Base-by-base conservation (phyloP, 495 filamentous ascomycete genomes). In the Aspergillus taichungensis region DNA sequence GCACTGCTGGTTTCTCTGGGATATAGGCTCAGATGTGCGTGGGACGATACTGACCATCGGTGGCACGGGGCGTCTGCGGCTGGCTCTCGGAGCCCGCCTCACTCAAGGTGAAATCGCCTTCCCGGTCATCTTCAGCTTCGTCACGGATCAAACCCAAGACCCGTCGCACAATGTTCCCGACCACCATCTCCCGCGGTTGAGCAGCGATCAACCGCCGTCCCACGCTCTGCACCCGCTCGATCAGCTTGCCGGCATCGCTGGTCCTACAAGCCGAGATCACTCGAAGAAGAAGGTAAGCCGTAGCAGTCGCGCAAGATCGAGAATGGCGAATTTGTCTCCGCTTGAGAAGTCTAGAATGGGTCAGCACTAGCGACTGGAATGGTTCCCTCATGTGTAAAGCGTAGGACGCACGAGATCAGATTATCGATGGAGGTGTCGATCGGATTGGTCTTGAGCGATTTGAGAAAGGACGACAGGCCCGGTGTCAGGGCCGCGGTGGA, bases 161-260 rank as follows among this genome's bases (percentile, higher is more conserved):
- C 45, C 92, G 83, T 43, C 91, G 76, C 29, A 95, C 86, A 54
- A 97, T 85, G 53, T 97, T 98, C 37, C 91, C 91, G 18, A 95
- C 88, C 3, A 85, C 87, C 55, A 94, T 79, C 66, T 96, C 92
- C 12, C 82, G 72, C 10, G 92, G 91, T 49, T 92, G 88, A 8
- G 92, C 88, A 32, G 80, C 74, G 31, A 80, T 78, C 32, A 98
- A 73, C 40, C 78, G 75, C 45, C 76, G 74, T 29, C 91, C 92
- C 34, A 88, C 77, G 36, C 74, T 71, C 46, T 85, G 83, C 45
- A 97, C 78, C 37, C 82, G 79, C 43, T 82, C 74, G 29, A 96
- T 77, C 41, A 98, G 79, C 59, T 81, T 82, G 27, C 76, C 73
- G 37, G 88, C 80, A 60, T 91, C 85, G 38, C 68, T 73, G 61